Base-by-base conservation (phyloP, 2,329 filamentous ascomycete genomes). In the Ophiostoma himal-ulmi region DNA sequence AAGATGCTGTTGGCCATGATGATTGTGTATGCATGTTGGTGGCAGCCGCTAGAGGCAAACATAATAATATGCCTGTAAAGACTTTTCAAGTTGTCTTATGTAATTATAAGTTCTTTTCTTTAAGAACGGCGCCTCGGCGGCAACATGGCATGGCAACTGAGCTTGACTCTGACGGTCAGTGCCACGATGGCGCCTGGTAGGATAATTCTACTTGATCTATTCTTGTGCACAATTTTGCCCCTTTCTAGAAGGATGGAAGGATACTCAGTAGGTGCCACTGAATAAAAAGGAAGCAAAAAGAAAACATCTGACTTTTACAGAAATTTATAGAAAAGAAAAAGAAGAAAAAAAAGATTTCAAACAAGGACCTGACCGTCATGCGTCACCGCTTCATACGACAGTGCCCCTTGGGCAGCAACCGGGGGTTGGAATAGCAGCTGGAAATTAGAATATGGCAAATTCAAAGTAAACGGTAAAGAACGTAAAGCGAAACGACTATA, bases 361-460 rank as follows among this genome's bases (percentile, higher is more conserved):
- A 34, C 26, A 62, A 26, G 57, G 57, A 62, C 34, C 52, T 62
- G 10, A 62, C 57, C 22, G 22, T 14, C n/a, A 10, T 26, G 11
- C 3, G 11, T 10, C 14, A 11, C 52, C n/a, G 26, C 8, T 11
- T 10, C n/a, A 26, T 57, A 57, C 52, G 10, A 62, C 57, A 60
- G 22, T 62, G 26, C 57, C 57, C 57, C 57, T 62, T 62, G 57
- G 57, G 57, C 57, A 62, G 57, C 57, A 62, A 62, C 52, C 52
- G 26, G 52, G 52, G 52, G 52, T 20, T 48, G 44, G 44, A 48
- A 20, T 48, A 48, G 44, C 17, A 39, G 37, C 37, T 20, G 26
- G 22, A 34, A 34, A 34, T 62, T 62, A 30, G 57, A 34, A 22
- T n/a, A 60, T 4, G 30, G 52, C 30, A 30, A 30, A 30, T 30